Conservation (phyloP, 139 green algal species). For the Mesotaenium endlicherianum region DNA sequence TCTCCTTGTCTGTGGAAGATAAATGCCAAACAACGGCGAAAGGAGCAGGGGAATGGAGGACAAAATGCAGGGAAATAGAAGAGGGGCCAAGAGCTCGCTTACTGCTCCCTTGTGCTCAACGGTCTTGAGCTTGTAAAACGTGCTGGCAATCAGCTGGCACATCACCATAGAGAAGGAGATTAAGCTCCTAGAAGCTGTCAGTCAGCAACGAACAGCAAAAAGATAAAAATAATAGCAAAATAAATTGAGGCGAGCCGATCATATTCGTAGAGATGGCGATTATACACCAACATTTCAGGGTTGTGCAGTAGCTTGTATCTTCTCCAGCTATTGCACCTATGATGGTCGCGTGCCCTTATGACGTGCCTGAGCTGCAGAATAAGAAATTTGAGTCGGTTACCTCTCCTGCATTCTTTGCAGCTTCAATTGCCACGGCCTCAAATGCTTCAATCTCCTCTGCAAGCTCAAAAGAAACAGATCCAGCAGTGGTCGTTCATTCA, state of each 20-base stretch:
- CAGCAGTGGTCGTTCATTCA: background rate
- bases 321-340: background rate
- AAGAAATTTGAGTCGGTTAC: background rate
- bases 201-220: background rate
- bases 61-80: background rate
- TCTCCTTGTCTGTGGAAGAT: background rate
- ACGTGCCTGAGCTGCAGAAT: background rate
- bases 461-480: background rate
- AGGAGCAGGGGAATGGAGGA: background rate
- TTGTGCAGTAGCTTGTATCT: background rate
- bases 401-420: slow-evolving; percentile 3
- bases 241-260: background rate
- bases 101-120: slow-evolving; percentile 35
- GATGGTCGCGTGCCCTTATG: background rate
- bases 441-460: background rate
- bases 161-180: background rate
- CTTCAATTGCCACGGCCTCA: background rate
- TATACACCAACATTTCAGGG: background rate
- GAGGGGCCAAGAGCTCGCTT: background rate
- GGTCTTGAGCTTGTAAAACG: slow-evolving; percentile 26
- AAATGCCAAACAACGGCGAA: background rate
- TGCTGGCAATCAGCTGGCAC: slow-evolving; percentile 14
- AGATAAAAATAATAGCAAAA: background rate
- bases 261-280: background rate
- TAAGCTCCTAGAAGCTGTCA: background rate